Evolutionary conservation across 306 rosid species (phyloP).

Genomic region (Quercus engelmannii): DNA sequence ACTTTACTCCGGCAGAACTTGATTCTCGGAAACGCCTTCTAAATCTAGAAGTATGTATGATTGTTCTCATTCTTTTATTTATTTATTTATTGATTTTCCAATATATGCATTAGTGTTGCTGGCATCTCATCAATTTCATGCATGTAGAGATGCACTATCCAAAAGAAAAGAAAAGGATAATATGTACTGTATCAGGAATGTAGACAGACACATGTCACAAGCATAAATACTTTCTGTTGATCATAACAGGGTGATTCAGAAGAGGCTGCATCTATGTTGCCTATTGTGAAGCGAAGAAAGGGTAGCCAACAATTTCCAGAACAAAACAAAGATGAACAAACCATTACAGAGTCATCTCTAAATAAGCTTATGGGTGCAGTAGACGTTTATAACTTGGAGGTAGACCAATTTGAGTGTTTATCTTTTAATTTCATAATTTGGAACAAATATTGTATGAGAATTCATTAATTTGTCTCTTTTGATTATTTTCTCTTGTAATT

Average conservation of each 20-base stretch:
- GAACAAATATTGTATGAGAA: neutral
- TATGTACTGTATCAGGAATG: neutral
- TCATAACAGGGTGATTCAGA: constrained; percentile 46
- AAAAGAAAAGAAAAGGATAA: neutral
- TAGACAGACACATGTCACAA: neutral
- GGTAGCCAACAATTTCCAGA: constrained; percentile 42
- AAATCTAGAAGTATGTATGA: constrained; percentile 44
- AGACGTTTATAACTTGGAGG: constrained; percentile 74
- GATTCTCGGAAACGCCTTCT: constrained; percentile 66
- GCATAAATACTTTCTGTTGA: constrained; percentile 6
- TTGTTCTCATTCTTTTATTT: neutral
- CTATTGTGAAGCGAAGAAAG: constrained; percentile 48
- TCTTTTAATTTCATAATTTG: neutral
- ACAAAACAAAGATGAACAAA: constrained; percentile 56
- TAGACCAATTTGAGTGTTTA: constrained; percentile 13
- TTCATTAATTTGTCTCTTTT: neutral
- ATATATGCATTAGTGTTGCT: neutral
- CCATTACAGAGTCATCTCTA: constrained; percentile 64
- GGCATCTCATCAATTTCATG: neutral
- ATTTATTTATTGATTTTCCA: neutral
- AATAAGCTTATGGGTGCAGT: constrained; percentile 71
- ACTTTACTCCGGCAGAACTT: constrained; percentile 75
- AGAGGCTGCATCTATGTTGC: constrained; percentile 48
- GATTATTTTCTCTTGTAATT: neutral
- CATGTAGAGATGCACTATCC: neutral